A percentile compares a stretch with the other conserved stretches of the same genome.
phyloP scores from a whole-genome alignment of 1,284 basidiomycete genomes.

The Stygiomarasmius scandens region DNA sequence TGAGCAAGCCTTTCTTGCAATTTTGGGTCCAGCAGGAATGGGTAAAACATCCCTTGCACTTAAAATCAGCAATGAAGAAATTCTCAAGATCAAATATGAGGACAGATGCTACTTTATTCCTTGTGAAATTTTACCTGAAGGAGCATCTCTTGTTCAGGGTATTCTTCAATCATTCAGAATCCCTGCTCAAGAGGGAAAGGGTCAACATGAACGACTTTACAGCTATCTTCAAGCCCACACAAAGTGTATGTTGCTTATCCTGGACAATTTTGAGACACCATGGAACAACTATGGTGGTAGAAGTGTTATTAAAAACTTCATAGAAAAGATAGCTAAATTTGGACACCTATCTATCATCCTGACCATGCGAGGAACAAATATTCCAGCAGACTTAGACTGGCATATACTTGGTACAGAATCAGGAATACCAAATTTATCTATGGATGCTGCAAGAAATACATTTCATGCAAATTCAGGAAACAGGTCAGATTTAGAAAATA shows the following conservation, averaged over 20 bases:
- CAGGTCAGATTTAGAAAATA: background rate
- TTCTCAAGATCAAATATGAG: background rate
- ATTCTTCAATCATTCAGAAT: background rate
- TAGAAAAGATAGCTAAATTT: background rate
- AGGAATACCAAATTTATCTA: background rate
- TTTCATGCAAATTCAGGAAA: background rate
- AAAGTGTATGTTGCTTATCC: background rate
- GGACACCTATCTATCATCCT: background rate
- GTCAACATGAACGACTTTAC: background rate
- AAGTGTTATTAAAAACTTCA: background rate
- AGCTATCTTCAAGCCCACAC: background rate
- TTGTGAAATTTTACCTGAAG: conserved; percentile 1
- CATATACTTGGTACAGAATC: background rate
- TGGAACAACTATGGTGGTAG: background rate
- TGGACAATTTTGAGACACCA: conserved; percentile 3
- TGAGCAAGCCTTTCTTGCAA: too few relatives aligned
- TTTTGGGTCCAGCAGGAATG: conserved; percentile 1
- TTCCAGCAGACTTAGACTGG: background rate
- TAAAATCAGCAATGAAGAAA: background rate
- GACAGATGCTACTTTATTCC: conserved; percentile 1
- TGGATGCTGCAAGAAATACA: background rate
- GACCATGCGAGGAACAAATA: background rate
- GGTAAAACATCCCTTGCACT: conserved; percentile 3
- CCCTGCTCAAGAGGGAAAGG: background rate
- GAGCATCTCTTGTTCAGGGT: background rate